Evolutionary conservation across 352 stramenopile species (phyloP), one percentile per base, ranked within the genome.

Genomic region (Phytophthora capsici): DNA sequence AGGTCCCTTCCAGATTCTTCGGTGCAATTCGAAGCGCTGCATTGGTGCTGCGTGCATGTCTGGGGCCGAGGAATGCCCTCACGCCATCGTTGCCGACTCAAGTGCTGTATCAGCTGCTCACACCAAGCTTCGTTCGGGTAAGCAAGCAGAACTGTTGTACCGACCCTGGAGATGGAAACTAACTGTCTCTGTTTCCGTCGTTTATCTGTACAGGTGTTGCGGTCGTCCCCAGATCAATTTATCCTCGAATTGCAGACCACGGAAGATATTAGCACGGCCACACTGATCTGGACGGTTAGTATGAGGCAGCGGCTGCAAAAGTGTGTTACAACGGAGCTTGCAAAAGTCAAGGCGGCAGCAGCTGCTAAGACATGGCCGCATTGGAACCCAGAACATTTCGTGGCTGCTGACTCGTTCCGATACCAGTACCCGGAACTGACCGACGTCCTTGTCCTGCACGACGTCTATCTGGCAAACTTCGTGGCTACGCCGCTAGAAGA

Each of bases 381-480:
- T 12, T 95, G 88, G 88, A 68, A 94, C 28, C 84, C 83, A 1
- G 84, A 95, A 23, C 86, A 95, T 46, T 94, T 95, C 61, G 63
- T 95, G n/a, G 88, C 88, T 3, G 85, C 84, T 6, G 88, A 94
- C 59, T 94, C 88, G 34, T 95, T 93, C 63, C 84, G 81, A 6
- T 95, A 95, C 37, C 82, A 93, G 49, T 95, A 95, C 55, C 76
- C 81, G 2, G 84, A 93, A 34, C 71, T 95, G 4, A 54, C 76
- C 1, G 76, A 94, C 48, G 81, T 93, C 41, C 65, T 95, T 8
- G 88, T 94, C 25, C 55, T 95, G 32, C 72, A 90, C 25, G 84
- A 93, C 49, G 82, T 95, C 20, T 95, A 94, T 64, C 75, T 95
- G 44, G 80, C 88, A 67, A 92, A 93, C 47, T 93, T 94, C 57